These are phyloP conservation scores for Kwoniella sp. DNA, from an alignment of 768 basidiomycete genomes.

Conservation along the genomic window DNA sequence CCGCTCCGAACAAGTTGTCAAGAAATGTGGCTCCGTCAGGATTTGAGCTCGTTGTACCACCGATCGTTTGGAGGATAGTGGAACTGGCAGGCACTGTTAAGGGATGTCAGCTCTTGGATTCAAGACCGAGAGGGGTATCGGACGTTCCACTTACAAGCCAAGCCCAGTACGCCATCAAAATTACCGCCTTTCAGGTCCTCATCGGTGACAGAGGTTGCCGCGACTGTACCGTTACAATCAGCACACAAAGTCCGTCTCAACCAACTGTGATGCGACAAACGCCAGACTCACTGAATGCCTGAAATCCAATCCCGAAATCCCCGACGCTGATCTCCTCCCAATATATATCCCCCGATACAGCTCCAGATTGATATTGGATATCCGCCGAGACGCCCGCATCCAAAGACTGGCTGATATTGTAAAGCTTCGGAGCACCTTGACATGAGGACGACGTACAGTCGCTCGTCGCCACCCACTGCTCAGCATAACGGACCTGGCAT, in stretches of 20 bases:
- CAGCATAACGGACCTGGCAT: background rate
- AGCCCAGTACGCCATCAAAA: conserved; percentile 51
- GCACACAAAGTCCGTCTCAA: background rate
- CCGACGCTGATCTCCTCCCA: conserved; percentile 54
- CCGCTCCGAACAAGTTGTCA: conserved; percentile 54
- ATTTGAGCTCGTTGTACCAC: conserved; percentile 48
- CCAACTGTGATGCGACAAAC: no score
- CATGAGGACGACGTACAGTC: conserved; percentile 40
- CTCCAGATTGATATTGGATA: conserved; percentile 46
- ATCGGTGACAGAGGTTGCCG: conserved; percentile 39
- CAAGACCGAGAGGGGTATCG: background rate
- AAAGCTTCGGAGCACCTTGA: conserved; percentile 23
- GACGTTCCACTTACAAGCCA: conserved; percentile 39
- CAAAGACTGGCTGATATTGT: conserved; percentile 30
- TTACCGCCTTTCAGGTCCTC: conserved; percentile 49
- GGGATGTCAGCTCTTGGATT: no score
- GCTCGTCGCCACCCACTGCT: conserved; percentile 52
- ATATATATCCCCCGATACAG: conserved; percentile 43
- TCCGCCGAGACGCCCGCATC: conserved; percentile 37
- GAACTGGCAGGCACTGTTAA: conserved; percentile 49
- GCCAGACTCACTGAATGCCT: conserved; percentile 52
- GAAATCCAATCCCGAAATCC: conserved; percentile 51
- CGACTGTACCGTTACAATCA: conserved; percentile 23
- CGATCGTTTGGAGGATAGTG: conserved; percentile 43
- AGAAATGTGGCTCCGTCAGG: conserved; percentile 56